Base-by-base conservation (phyloP, 192 early-diverging fungal genomes). In the Coemansia sp. region DNA sequence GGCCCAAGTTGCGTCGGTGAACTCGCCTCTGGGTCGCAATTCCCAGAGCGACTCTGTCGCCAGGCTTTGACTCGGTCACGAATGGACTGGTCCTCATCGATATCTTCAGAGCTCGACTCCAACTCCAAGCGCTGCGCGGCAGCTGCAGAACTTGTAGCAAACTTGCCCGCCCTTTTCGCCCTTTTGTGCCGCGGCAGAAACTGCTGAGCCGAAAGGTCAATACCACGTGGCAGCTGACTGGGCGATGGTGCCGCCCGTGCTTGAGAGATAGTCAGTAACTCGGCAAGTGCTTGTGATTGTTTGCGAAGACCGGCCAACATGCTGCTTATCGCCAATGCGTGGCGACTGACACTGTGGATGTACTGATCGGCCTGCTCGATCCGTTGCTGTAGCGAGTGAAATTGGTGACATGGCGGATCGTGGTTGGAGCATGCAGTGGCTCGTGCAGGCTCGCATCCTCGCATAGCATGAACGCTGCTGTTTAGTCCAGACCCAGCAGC, bases 331-430 rank as follows among this genome's bases (percentile, higher is more conserved):
- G 55, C 65, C 20, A 64, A 70, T 13, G 71, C 71, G 55, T 74
- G 71, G 32, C 61, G 62, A 12, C 67, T 61, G 51, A 71, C 58
- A 24, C 59, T 67, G n/a, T 65, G 40, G 7, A 75, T 64, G 62
- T 76, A 68, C 1, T 61, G 53, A 45, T 68, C 68, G 4, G 77
- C 65, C 51, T 70, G 71, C 40, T 74, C 77, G 15, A 78, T 72
- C 22, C 77, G 77, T 64, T 51, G 68, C 4, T 74, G 60, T n/a
- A 70, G 56, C 6, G 59, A 42, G 39, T 67, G 64, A 50, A 73
- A 36, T 45, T 73, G 67, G n/a, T 50, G 55, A 20, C 64, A 64
- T 4, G 68, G 61, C 39, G 13, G 29, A 39, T 62, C 40, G 13
- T 62, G 63, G 63, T 50, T 40, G 31, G 8, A 29, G 56, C 56